Evolutionary conservation across 208 protist genomes (phyloP).

Genomic region (Wallacemonas sp.): DNA sequence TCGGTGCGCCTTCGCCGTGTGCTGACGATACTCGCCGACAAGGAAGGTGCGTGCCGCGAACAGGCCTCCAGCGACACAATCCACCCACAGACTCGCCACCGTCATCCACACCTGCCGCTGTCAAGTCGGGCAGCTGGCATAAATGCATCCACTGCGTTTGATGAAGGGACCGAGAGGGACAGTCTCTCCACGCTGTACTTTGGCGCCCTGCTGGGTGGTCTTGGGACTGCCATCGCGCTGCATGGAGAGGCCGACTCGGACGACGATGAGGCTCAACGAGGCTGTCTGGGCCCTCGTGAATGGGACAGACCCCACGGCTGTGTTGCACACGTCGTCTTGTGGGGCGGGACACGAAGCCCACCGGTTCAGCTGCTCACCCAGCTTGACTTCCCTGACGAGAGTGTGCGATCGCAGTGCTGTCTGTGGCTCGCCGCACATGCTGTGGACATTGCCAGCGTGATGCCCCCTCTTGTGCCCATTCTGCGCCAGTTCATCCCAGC

Average conservation of each 20-base stretch:
- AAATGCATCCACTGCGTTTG: no score
- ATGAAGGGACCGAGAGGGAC: no score
- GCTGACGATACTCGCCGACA: slow-evolving; percentile 1
- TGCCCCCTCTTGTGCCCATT: not conserved
- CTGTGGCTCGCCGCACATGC: not conserved
- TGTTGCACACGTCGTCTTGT: not conserved
- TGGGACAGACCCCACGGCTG: no score
- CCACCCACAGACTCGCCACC: no score
- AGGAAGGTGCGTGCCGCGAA: not conserved
- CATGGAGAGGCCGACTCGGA: not conserved
- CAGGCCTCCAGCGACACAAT: no score
- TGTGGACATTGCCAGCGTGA: not conserved
- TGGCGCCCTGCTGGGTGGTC: not conserved
- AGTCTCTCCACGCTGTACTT: not conserved
- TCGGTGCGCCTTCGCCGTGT: not conserved
- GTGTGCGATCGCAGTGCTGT: slow-evolving; percentile 20
- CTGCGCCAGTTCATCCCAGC: not conserved
- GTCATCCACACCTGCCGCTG: no score
- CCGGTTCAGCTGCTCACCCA: slow-evolving; percentile 44
- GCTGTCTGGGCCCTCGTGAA: not conserved
- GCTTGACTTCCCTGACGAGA: slow-evolving; percentile 33
- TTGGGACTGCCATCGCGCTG: not conserved
- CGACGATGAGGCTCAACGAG: not conserved
- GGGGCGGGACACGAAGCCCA: slow-evolving; percentile 54
- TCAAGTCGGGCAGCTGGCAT: no score